Percentiles rank a stretch among this genome's conserved stretches.
These are phyloP conservation scores for Mycena venus DNA, from an alignment of 768 basidiomycete species.

Conservation along the genomic window DNA sequence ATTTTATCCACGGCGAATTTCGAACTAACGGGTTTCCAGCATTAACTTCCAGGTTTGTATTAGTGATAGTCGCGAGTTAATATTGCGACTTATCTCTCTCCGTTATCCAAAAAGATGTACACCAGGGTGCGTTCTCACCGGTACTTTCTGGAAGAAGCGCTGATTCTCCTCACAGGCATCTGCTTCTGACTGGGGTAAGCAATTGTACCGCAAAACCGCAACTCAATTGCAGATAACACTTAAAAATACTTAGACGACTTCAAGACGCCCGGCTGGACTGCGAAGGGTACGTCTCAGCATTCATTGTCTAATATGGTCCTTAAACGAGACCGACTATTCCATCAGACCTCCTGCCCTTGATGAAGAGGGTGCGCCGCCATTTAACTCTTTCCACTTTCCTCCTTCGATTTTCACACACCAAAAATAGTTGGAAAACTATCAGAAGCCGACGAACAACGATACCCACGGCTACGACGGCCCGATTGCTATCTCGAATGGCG, in stretches of 20 bases:
- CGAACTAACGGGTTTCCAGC: slow-evolving; percentile 45
- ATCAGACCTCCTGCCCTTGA: slow-evolving; percentile 74
- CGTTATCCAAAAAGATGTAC: slow-evolving; percentile 64
- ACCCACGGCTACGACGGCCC: slow-evolving; percentile 81
- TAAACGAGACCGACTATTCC: slow-evolving; percentile 10
- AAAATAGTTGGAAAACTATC: slow-evolving; percentile 77
- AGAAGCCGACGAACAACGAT: slow-evolving; percentile 77
- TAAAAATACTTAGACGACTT: slow-evolving; percentile 71
- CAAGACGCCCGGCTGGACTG: slow-evolving; percentile 78
- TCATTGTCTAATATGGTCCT: not conserved
- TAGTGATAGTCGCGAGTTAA: not conserved
- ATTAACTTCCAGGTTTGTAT: slow-evolving; percentile 78
- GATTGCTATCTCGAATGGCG: slow-evolving; percentile 81
- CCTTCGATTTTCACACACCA: not conserved
- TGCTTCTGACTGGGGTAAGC: slow-evolving; percentile 77
- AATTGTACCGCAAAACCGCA: not conserved
- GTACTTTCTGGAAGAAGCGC: not conserved
- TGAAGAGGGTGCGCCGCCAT: slow-evolving; percentile 69
- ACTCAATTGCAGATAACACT: not conserved
- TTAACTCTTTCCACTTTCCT: not conserved
- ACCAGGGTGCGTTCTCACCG: slow-evolving; percentile 59
- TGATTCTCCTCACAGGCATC: slow-evolving; percentile 61
- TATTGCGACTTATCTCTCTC: not conserved
- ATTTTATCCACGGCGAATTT: not conserved
- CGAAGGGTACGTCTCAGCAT: slow-evolving; percentile 58